Evolutionary conservation across 192 early-diverging fungal species (phyloP), one percentile per base, ranked within the genome.

Genomic region (Diversispora eburnea): DNA sequence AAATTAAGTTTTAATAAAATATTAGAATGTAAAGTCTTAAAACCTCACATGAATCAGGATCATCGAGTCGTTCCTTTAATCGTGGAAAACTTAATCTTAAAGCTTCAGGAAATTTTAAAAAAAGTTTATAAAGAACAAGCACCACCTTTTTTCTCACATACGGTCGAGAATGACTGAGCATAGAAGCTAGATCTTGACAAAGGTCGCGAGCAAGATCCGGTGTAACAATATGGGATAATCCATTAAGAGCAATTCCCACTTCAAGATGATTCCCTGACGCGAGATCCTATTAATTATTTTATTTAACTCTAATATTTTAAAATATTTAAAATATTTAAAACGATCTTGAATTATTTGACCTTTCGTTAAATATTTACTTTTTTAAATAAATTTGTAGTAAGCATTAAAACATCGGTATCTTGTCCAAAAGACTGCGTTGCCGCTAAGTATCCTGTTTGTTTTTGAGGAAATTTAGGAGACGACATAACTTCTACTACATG

Each of bases 401-500:
- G 85, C 95, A 99, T 97, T 45, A 98, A 82, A 8, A 99, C 94
- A 82, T 96, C 94, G 12, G 94, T 98, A 56, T 95, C 94, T 54
- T 93, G 92, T 65, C 88, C 85, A 81, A 99, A 98, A 3, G 93
- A 93, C 68, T 90, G 89, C 0, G 91, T 83, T 8, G 96, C 98
- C 0, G 95, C 96, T 69, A 94, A 83, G 75, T 99, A 99, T 46
- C 96, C 98, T 47, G 92, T 83, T 33, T 93, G 84, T 78, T 99
- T 99, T 78, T 95, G 87, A 17, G 83, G 77, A 52, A 95, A 90
- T 57, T 92, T 91, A 68, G 90, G 83, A 3, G 93, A 92, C 5
- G 94, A 93, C 96, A 99, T 98, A 39, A 97, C 94, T 74, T 99
- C 94, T 42, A 99, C 90, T 0, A 98, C 89, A 80, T 97, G 93